Evolutionary conservation across 352 stramenopile genomes (phyloP).

Genomic region (Phytophthora tentaculata): DNA sequence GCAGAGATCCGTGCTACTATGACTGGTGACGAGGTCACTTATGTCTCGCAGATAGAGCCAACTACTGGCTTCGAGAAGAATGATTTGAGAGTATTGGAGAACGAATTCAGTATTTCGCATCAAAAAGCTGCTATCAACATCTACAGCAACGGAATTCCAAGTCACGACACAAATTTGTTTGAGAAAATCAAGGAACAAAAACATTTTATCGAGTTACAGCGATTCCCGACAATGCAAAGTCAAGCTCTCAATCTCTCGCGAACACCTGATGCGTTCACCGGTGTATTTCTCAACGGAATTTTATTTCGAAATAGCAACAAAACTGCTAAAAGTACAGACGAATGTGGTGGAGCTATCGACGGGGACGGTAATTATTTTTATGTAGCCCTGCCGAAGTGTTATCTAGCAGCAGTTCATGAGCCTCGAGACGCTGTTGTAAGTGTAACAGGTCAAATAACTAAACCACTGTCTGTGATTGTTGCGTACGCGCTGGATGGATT

Average conservation of each 20-base stretch:
- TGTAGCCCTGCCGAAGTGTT: slow-evolving; percentile 45
- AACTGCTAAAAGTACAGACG: slow-evolving; percentile 27
- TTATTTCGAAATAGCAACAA: slow-evolving; percentile 45
- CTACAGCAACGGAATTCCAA: slow-evolving; percentile 72
- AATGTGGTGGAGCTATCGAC: slow-evolving; percentile 63
- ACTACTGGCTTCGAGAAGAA: slow-evolving; percentile 30
- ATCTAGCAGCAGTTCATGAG: slow-evolving; percentile 27
- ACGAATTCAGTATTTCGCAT: slow-evolving; percentile 56
- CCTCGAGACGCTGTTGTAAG: slow-evolving; percentile 1
- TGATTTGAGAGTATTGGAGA: slow-evolving; percentile 20
- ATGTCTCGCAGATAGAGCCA: slow-evolving; percentile 60
- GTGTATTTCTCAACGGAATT: slow-evolving; percentile 70
- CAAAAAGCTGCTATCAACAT: slow-evolving; percentile 50
- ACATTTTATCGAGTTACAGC: slow-evolving; percentile 68
- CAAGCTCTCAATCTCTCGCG: slow-evolving; percentile 29
- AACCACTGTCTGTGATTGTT: slow-evolving; percentile 40
- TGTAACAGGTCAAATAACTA: neutral
- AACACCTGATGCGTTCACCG: slow-evolving; percentile 39
- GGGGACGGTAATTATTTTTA: slow-evolving; percentile 59
- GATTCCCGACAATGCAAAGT: slow-evolving; percentile 49
- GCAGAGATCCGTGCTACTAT: slow-evolving; percentile 57
- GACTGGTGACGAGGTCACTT: slow-evolving; percentile 38
- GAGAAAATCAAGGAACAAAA: slow-evolving; percentile 35
- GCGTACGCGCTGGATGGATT: slow-evolving; percentile 73
- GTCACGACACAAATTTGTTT: slow-evolving; percentile 34